A percentile compares a stretch with the other conserved stretches of the same genome.
Evolutionary conservation across 2,329 filamentous ascomycete species (phyloP).

Genomic region (Colletotrichum limetticola): DNA sequence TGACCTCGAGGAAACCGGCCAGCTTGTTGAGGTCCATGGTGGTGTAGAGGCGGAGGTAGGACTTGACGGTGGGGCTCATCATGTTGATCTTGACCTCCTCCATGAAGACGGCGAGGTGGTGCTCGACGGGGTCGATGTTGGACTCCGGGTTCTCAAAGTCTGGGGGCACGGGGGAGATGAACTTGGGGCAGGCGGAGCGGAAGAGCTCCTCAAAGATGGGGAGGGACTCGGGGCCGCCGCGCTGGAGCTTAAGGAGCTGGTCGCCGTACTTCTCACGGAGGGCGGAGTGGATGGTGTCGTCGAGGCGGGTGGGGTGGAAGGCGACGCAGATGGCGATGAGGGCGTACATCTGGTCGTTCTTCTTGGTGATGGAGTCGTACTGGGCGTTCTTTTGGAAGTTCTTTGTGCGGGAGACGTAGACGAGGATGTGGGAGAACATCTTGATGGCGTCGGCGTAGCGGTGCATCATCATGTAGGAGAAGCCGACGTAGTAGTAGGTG

Average conservation of each 20-base stretch:
- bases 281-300: conserved; percentile 98
- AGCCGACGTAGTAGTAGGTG: conserved; percentile 99
- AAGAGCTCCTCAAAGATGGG: conserved; percentile 99
- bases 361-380: conserved; percentile 99
- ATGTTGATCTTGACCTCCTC: conserved; percentile 99
- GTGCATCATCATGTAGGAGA: conserved; percentile 99
- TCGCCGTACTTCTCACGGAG: conserved; percentile 99
- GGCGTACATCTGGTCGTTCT: conserved; percentile 99
- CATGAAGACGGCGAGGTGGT: conserved; percentile 98
- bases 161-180: conserved; percentile 96
- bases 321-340: conserved; percentile 98
- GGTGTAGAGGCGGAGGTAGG: conserved; percentile 98
- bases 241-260: conserved; percentile 96
- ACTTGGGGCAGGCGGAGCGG: conserved; percentile 97
- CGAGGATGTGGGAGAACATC: conserved; percentile 99
- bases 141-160: conserved; percentile 97
- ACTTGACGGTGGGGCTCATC: conserved; percentile 97
- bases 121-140: conserved; percentile 97
- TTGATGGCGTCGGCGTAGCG: conserved; percentile 98
- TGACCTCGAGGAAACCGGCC: conserved; percentile 94
- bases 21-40: conserved; percentile 99
- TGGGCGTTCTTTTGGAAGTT: conserved; percentile 99
- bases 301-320: conserved; percentile 95
- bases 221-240: conserved; percentile 92
- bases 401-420: conserved; percentile 99